Percentiles rank a stretch among this genome's conserved stretches.
Evolutionary conservation across 495 filamentous ascomycete species (phyloP).

Genomic region (Penicillium silybi): DNA sequence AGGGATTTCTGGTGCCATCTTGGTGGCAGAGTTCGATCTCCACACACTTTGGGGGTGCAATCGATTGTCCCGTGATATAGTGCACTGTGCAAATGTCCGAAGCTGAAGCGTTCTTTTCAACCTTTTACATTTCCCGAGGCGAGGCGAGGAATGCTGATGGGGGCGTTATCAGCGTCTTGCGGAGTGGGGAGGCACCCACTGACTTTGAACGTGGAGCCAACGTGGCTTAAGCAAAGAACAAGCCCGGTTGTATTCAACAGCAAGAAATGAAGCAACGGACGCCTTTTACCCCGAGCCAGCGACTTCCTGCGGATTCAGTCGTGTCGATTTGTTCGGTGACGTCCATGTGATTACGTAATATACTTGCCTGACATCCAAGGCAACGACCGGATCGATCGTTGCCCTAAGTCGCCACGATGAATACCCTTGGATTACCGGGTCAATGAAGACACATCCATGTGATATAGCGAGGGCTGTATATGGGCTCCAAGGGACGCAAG

Average conservation of each 20-base stretch:
- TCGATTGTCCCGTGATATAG: not conserved
- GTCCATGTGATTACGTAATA: not conserved
- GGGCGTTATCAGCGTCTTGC: not conserved
- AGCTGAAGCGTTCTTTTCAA: not conserved
- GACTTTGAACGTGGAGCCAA: not conserved
- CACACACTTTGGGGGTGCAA: not conserved
- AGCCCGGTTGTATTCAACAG: not conserved
- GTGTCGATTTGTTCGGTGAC: not conserved
- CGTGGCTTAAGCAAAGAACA: not conserved
- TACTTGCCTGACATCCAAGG: not conserved
- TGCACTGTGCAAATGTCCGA: not conserved
- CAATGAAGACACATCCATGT: too few species aligned
- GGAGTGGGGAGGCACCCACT: not conserved
- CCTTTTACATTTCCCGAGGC: not conserved
- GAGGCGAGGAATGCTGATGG: not conserved
- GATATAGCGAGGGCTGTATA: too few species aligned
- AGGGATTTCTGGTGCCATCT: slow-evolving; percentile 50
- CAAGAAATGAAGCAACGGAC: not conserved
- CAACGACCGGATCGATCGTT: too few species aligned
- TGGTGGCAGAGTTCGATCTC: not conserved
- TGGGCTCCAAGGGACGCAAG: too few species aligned
- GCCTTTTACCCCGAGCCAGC: not conserved
- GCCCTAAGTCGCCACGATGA: too few species aligned
- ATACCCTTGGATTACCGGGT: too few species aligned
- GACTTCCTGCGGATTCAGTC: not conserved